Conservation (phyloP, 805 yeast species). For the Henningerozyma blattae region DNA sequence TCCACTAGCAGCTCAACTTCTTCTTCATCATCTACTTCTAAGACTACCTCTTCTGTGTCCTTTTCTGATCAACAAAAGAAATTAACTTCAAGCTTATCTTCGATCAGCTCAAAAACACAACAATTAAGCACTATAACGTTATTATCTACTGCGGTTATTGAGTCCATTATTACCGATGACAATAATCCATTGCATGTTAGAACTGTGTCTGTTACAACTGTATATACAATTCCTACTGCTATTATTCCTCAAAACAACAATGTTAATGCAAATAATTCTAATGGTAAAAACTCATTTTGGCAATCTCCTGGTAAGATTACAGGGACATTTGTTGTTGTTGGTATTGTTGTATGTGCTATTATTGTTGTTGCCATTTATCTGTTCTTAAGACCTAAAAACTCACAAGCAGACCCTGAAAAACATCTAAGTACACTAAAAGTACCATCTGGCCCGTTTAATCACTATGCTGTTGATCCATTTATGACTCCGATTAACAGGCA, state of each 20-base stretch:
- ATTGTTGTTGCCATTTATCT: slow-evolving; percentile 30
- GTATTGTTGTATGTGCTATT: slow-evolving; percentile 39
- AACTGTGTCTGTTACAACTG: slow-evolving; percentile 10
- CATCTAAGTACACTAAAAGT: not conserved
- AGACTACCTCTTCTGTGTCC: not conserved
- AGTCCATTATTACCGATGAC: not conserved
- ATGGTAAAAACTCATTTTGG: slow-evolving; percentile 38
- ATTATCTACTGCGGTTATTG: not conserved
- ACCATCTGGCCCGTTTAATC: not conserved
- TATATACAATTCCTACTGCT: slow-evolving; percentile 6
- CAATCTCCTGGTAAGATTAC: slow-evolving; percentile 66
- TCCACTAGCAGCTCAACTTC: not conserved
- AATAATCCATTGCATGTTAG: slow-evolving; percentile 1
- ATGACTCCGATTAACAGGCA: not conserved
- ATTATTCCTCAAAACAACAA: slow-evolving; percentile 1
- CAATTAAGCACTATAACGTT: not conserved
- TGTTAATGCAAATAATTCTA: slow-evolving; percentile 1
- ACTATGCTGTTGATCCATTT: not conserved
- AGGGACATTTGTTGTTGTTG: slow-evolving; percentile 76
- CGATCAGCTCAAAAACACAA: slow-evolving; percentile 4
- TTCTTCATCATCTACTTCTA: slow-evolving; percentile 1
- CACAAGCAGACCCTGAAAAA: slow-evolving; percentile 15
- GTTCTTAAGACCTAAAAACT: slow-evolving; percentile 8
- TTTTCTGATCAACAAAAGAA: no score
- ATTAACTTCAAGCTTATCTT: slow-evolving; percentile 10